Conservation (phyloP, 768 basidiomycete species). For the Rhodotorula babjevae region DNA sequence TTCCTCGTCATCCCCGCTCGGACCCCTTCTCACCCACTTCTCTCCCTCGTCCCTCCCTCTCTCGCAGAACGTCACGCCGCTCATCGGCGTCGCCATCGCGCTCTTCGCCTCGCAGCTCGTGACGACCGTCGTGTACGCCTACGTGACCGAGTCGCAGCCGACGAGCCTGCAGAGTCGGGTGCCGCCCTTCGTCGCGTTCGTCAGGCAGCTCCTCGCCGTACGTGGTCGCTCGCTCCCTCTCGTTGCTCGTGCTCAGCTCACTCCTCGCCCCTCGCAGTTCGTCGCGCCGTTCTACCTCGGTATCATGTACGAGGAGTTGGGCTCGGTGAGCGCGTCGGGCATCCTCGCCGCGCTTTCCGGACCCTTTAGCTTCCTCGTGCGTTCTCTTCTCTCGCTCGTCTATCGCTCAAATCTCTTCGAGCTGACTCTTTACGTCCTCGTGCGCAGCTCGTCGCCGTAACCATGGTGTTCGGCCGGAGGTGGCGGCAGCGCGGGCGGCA, state of each 20-base stretch:
- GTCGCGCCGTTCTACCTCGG: conserved; percentile 34
- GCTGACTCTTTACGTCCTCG: not conserved
- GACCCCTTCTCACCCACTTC: too few relatives aligned
- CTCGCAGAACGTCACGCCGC: conserved; percentile 22
- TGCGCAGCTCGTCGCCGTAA: not conserved
- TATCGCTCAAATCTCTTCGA: too few relatives aligned
- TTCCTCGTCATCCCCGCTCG: too few relatives aligned
- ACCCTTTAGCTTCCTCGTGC: conserved; percentile 7
- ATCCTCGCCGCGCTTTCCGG: conserved; percentile 13
- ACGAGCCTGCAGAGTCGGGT: not conserved
- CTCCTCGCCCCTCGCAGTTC: not conserved
- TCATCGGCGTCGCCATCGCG: conserved; percentile 33
- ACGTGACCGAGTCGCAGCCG: conserved; percentile 19
- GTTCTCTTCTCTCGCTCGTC: too few relatives aligned
- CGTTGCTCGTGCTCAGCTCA: not conserved
- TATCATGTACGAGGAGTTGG: conserved; percentile 22
- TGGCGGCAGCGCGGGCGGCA: not conserved
- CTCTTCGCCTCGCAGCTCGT: conserved; percentile 32
- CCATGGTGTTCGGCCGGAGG: not conserved
- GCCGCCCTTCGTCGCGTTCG: conserved; percentile 25
- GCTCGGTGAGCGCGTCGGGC: conserved; percentile 19
- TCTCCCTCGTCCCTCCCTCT: not conserved
- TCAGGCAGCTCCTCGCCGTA: conserved; percentile 24
- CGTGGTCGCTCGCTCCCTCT: not conserved
- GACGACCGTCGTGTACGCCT: conserved; percentile 25